Evolutionary conservation across 306 rosid genomes (phyloP).

Genomic region (Prunus persica): DNA sequence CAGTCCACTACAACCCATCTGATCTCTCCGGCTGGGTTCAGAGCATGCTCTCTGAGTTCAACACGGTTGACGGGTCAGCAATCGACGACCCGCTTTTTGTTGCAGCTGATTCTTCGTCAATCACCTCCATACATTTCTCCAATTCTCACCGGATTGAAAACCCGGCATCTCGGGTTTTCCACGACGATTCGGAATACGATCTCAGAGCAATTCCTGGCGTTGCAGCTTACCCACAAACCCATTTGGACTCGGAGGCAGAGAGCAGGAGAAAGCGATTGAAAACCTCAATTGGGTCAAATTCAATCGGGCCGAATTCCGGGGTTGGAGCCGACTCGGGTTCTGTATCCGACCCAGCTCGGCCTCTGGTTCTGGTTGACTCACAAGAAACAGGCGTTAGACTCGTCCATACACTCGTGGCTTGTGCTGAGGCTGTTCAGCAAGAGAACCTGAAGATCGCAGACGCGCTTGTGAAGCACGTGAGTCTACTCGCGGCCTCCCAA

Average conservation of each 20-base stretch:
- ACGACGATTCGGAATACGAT: constrained; percentile 75
- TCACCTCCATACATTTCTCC: constrained; percentile 6
- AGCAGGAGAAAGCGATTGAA: constrained; percentile 40
- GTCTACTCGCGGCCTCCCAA: constrained; percentile 56
- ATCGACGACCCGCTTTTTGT: constrained; percentile 27
- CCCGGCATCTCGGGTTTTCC: constrained; percentile 25
- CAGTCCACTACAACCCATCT: constrained; percentile 75
- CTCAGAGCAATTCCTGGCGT: constrained; percentile 78
- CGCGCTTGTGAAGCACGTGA: constrained; percentile 55
- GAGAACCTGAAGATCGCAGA: constrained; percentile 61
- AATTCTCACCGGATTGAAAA: constrained; percentile 16
- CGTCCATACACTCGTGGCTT: constrained; percentile 76
- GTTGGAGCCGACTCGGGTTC: too few species aligned
- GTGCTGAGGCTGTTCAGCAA: constrained; percentile 71
- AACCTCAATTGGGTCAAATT: constrained; percentile 22
- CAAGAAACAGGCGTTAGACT: constrained; percentile 80
- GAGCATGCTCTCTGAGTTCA: constrained; percentile 67
- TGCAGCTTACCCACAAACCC: constrained; percentile 53
- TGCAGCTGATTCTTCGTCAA: constrained; percentile 17
- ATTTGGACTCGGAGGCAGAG: neutral
- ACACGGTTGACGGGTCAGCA: constrained; percentile 19
- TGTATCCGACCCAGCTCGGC: constrained; percentile 26
- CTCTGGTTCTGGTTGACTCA: constrained; percentile 59
- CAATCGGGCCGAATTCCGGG: neutral
- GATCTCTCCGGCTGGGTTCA: constrained; percentile 83